A percentile compares a stretch with the other conserved stretches of the same genome.
These are phyloP conservation scores for Backusella parvicylindrica DNA, from an alignment of 192 early-diverging fungal species.

Conservation along the genomic window DNA sequence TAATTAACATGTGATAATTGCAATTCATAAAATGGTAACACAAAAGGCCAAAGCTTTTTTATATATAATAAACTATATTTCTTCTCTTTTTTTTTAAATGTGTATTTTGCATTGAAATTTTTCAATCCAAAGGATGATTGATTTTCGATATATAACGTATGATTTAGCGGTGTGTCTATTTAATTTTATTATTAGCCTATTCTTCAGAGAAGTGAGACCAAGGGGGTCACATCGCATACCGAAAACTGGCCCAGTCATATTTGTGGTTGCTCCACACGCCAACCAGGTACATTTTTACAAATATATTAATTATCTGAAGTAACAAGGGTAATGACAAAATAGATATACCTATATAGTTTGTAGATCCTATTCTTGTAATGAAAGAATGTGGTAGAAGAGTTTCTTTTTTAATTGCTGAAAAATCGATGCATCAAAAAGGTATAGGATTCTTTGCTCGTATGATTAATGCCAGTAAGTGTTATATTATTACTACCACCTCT, in stretches of 20 bases:
- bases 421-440: constrained; percentile 81
- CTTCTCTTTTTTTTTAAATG: background rate
- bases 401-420: constrained; percentile 80
- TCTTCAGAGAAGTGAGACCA: constrained; percentile 87
- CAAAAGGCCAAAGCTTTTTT: background rate
- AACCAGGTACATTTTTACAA: constrained; percentile 54
- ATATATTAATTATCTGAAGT: background rate
- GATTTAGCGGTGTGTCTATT: constrained; percentile 69
- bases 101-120: background rate
- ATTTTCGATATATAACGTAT: constrained; percentile 37
- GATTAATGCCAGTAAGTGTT: constrained; percentile 73
- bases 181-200: constrained; percentile 65
- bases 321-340: background rate
- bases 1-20: background rate
- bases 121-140: background rate
- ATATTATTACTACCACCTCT: background rate
- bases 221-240: constrained; percentile 85
- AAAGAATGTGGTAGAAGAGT: constrained; percentile 74
- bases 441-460: constrained; percentile 80
- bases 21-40: background rate
- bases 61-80: background rate
- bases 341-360: constrained; percentile 61
- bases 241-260: constrained; percentile 86
- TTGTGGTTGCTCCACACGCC: constrained; percentile 83
- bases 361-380: constrained; percentile 89